Evolutionary conservation across 1,284 basidiomycete species (phyloP).

Genomic region (Apiotrichum domesticum): DNA sequence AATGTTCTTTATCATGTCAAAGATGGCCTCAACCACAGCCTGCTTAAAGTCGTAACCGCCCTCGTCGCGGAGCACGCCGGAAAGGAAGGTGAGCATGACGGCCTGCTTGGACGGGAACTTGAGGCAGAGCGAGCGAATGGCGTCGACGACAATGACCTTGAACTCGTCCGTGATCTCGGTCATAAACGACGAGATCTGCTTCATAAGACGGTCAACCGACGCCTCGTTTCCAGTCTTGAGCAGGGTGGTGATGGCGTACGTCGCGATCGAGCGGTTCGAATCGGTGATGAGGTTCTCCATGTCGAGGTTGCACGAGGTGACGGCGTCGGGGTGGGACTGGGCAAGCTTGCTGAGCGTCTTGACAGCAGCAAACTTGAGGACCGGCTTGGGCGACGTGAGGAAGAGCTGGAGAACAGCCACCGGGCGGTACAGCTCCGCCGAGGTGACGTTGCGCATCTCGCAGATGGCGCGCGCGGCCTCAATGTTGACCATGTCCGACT

Average conservation of each 20-base stretch:
- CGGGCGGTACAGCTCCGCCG: slow-evolving; percentile 73
- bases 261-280: slow-evolving; percentile 91
- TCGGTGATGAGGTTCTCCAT: slow-evolving; percentile 97
- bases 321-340: slow-evolving; percentile 72
- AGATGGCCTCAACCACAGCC: slow-evolving; percentile 97
- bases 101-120: slow-evolving; percentile 98
- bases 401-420: slow-evolving; percentile 89
- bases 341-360: slow-evolving; percentile 88
- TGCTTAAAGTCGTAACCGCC: slow-evolving; percentile 99
- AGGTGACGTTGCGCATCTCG: slow-evolving; percentile 79
- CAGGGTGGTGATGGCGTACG: slow-evolving; percentile 96
- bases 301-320: slow-evolving; percentile 92
- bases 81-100: slow-evolving; percentile 90
- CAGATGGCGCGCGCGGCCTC: slow-evolving; percentile 97
- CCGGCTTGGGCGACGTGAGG: slow-evolving; percentile 85
- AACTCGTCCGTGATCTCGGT: slow-evolving; percentile 99
- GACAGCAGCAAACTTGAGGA: slow-evolving; percentile 95
- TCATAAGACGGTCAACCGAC: slow-evolving; percentile 97
- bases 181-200: slow-evolving; percentile 99
- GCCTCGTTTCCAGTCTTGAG: slow-evolving; percentile 99
- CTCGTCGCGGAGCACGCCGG: slow-evolving; percentile 89
- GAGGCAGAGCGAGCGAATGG: slow-evolving; percentile 94
- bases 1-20: slow-evolving; percentile 99
- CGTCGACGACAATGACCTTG: slow-evolving; percentile 99
- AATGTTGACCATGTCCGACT: slow-evolving; percentile 99